phyloP scores from a whole-genome alignment of 2,329 filamentous ascomycete species.

The Clarireedia sp. region DNA sequence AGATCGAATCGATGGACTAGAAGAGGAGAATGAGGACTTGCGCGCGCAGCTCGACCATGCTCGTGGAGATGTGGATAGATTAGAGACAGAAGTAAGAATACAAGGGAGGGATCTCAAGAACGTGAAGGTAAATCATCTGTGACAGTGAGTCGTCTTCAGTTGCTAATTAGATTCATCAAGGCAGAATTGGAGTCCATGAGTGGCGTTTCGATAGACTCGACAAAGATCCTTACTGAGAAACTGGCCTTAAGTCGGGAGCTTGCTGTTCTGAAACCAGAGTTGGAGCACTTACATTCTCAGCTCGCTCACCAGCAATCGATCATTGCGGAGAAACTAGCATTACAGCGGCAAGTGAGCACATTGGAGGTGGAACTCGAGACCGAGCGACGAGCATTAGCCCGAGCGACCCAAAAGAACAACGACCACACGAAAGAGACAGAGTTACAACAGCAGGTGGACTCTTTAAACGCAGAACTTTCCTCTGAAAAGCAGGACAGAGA shows the following conservation, averaged over 20 bases:
- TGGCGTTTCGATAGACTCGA: slow-evolving; percentile 58
- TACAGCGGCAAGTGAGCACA: slow-evolving; percentile 70
- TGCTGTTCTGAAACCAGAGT: slow-evolving; percentile 48
- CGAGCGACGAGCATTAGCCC: slow-evolving; percentile 63
- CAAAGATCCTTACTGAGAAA: slow-evolving; percentile 61
- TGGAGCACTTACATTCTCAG: slow-evolving; percentile 54
- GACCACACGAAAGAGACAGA: slow-evolving; percentile 34
- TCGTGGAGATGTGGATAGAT: slow-evolving; percentile 30
- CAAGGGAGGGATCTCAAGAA: slow-evolving; percentile 47
- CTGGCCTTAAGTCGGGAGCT: slow-evolving; percentile 52
- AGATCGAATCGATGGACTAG: slow-evolving; percentile 48
- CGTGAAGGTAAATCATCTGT: slow-evolving; percentile 40
- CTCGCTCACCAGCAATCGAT: slow-evolving; percentile 55
- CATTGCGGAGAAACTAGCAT: slow-evolving; percentile 68
- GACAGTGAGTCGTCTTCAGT: background rate
- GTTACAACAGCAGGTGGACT: slow-evolving; percentile 35
- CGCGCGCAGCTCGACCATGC: slow-evolving; percentile 41
- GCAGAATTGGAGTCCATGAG: slow-evolving; percentile 64
- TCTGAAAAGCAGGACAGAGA: slow-evolving; percentile 27
- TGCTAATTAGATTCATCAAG: slow-evolving; percentile 35
- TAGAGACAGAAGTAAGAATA: slow-evolving; percentile 37
- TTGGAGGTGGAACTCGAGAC: slow-evolving; percentile 77
- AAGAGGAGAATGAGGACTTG: slow-evolving; percentile 39
- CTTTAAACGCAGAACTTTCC: slow-evolving; percentile 31
- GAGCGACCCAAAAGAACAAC: slow-evolving; percentile 39